A percentile compares a stretch with the other conserved stretches of the same genome.
These are phyloP conservation scores for Rhizopogon vulgaris DNA, from an alignment of 768 basidiomycete species.

Conservation along the genomic window DNA sequence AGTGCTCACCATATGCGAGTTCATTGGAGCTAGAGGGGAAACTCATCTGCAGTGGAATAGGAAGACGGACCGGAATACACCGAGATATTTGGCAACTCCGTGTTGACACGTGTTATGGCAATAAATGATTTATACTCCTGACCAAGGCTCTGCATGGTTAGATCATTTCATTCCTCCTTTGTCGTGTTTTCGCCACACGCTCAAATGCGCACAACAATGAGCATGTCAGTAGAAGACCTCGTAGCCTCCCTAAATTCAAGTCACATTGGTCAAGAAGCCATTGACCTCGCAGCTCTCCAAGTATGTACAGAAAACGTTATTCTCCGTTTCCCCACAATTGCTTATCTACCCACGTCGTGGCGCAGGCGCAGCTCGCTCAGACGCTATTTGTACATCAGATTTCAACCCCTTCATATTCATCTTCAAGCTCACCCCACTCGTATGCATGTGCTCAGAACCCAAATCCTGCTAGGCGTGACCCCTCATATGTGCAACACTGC, in stretches of 20 bases:
- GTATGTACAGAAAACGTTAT: slow-evolving; percentile 19
- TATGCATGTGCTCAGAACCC: slow-evolving; percentile 15
- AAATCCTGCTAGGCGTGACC: slow-evolving; percentile 23
- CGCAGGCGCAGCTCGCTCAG: slow-evolving; percentile 41
- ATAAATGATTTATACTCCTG: slow-evolving; percentile 3
- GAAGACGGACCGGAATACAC: not conserved
- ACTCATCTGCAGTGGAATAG: not conserved
- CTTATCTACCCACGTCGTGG: slow-evolving; percentile 11
- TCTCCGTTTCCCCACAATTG: slow-evolving; percentile 9
- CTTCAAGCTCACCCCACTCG: slow-evolving; percentile 11
- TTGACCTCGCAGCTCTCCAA: slow-evolving; percentile 43
- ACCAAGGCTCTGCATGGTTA: slow-evolving; percentile 1
- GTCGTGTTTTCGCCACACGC: slow-evolving; percentile 2
- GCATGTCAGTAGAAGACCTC: slow-evolving; percentile 44
- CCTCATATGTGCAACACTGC: slow-evolving; percentile 32
- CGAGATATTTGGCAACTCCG: not conserved
- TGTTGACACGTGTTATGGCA: not conserved
- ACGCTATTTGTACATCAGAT: slow-evolving; percentile 32
- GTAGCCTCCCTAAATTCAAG: slow-evolving; percentile 39
- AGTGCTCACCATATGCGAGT: no score
- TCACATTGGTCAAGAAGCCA: slow-evolving; percentile 50
- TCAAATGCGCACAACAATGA: slow-evolving; percentile 28
- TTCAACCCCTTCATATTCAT: slow-evolving; percentile 10
- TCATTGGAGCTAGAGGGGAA: no score
- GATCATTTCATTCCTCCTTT: slow-evolving; percentile 2